Evolutionary conservation across 441 rosid species (phyloP).

Genomic region (Adansonia grandidieri): DNA sequence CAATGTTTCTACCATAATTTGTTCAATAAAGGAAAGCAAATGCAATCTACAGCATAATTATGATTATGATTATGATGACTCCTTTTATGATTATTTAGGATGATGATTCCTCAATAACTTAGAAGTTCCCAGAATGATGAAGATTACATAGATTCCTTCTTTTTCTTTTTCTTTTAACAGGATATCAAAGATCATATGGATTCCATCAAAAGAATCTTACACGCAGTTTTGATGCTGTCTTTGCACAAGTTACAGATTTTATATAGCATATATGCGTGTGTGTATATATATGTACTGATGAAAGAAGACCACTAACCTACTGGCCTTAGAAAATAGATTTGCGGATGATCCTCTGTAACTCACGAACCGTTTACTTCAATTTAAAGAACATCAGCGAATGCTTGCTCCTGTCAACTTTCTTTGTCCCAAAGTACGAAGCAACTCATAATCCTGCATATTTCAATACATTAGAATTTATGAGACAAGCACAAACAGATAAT

Average conservation of each 20-base stretch:
- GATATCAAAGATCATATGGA: neutral
- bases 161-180: too few relatives aligned
- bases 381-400: slow-evolving; percentile 19
- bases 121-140: neutral
- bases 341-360: neutral
- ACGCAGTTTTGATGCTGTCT: neutral
- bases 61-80: neutral
- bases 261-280: neutral
- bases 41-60: neutral
- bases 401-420: slow-evolving; percentile 58
- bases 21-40: neutral
- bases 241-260: neutral
- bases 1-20: neutral
- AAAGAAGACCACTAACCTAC: slow-evolving; percentile 5
- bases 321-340: neutral
- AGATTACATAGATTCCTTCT: neutral
- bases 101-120: neutral
- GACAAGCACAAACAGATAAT: neutral
- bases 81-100: too few relatives aligned
- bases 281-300: neutral
- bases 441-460: slow-evolving; percentile 66
- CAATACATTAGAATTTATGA: neutral
- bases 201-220: slow-evolving; percentile 8
- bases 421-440: slow-evolving; percentile 43
- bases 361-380: neutral